Percentiles rank a stretch among this genome's conserved stretches.
Evolutionary conservation across 2,329 filamentous ascomycete genomes (phyloP).

Genomic region (Daldinia eschscholtzii): DNA sequence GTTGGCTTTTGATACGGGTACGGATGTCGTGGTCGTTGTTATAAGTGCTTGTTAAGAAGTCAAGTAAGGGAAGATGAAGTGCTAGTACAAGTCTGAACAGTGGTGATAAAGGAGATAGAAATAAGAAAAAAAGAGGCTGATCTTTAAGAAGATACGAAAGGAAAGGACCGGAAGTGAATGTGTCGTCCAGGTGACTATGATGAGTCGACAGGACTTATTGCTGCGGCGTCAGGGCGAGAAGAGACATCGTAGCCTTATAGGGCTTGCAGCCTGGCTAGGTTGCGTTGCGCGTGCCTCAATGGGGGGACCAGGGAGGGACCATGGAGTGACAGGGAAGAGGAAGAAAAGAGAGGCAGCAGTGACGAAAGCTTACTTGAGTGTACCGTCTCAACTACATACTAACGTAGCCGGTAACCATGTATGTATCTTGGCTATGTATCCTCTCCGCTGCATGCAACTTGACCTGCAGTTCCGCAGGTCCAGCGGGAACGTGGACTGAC

Average conservation of each 20-base stretch:
- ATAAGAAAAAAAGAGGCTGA: constrained; percentile 46
- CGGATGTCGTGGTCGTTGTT: constrained; percentile 34
- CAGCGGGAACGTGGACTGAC: constrained; percentile 31
- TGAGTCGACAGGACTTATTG: constrained; percentile 49
- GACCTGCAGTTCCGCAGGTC: constrained; percentile 15
- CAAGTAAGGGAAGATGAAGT: constrained; percentile 44
- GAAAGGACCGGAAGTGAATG: constrained; percentile 48
- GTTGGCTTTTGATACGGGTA: constrained; percentile 14
- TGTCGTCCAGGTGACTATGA: constrained; percentile 47
- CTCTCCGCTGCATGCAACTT: constrained; percentile 18
- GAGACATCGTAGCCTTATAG: constrained; percentile 70
- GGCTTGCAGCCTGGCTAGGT: constrained; percentile 56
- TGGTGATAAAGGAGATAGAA: constrained; percentile 42
- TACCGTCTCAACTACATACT: constrained; percentile 43
- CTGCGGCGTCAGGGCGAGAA: constrained; percentile 48
- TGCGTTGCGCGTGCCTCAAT: constrained; percentile 41
- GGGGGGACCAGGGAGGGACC: constrained; percentile 13
- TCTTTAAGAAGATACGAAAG: constrained; percentile 45
- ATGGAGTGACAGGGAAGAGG: constrained; percentile 39
- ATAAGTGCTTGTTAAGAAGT: constrained; percentile 39
- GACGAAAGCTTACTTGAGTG: constrained; percentile 50
- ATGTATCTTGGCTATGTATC: constrained; percentile 42
- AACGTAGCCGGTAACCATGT: constrained; percentile 19
- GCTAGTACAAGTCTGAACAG: constrained; percentile 26
- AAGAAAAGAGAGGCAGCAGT: constrained; percentile 49